phyloP scores from a whole-genome alignment of 106 monocot genomes.

The Acanthochlamys bracteata region DNA sequence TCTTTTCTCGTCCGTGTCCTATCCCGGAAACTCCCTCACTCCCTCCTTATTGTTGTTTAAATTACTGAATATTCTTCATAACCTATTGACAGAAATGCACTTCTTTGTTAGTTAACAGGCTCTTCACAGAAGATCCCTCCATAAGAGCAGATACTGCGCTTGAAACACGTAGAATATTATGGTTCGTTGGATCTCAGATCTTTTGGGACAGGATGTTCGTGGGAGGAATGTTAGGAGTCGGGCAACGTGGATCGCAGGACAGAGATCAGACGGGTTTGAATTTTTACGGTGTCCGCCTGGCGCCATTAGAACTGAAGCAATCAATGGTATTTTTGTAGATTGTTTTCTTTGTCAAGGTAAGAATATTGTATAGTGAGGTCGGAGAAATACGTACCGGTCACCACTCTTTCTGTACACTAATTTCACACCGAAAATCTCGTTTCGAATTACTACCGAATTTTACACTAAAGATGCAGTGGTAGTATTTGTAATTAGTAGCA shows the following conservation, averaged over 20 bases:
- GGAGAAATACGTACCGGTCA: not conserved
- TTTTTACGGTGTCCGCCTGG: not conserved
- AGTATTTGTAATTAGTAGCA: no score
- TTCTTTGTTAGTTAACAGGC: not conserved
- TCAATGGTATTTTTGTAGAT: not conserved
- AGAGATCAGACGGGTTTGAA: no score
- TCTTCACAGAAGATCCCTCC: not conserved
- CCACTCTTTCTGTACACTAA: not conserved
- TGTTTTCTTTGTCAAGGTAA: not conserved
- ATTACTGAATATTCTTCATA: not conserved
- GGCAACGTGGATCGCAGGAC: no score
- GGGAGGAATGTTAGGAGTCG: no score
- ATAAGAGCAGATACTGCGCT: not conserved
- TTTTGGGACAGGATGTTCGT: no score
- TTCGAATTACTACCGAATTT: no score
- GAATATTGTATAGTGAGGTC: not conserved
- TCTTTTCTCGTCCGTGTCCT: no score
- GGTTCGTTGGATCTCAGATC: not conserved
- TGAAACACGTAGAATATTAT: not conserved
- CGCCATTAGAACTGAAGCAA: not conserved
- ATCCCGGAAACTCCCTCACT: no score
- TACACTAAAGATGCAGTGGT: no score
- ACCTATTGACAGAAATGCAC: not conserved
- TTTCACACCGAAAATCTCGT: no score
- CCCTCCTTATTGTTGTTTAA: not conserved